Evolutionary conservation across 164 flowering plant species (phyloP), one percentile per base, ranked within the genome.

Genomic region (Sextonia rubra): DNA sequence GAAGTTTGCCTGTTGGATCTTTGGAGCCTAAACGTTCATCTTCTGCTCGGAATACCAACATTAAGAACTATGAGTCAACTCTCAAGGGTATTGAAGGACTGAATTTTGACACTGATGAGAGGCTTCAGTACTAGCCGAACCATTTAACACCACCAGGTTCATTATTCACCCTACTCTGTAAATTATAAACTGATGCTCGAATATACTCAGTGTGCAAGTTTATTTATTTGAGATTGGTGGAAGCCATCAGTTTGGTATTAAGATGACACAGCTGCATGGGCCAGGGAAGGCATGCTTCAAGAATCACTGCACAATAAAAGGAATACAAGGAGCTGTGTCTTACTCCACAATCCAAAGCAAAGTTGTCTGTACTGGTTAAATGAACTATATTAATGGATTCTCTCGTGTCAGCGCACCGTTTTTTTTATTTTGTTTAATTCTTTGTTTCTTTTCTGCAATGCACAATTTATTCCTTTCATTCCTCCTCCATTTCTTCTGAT

Each of bases 81-180:
- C 87, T 92, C 26, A 92, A 84, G 80, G 97, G 97, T 25, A 89
- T 94, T 11, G 95, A 92, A 79, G 66, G 81, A 64, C 84, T 94
- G 74, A 85, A 81, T 64, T 86, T 92, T 73, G 92, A 89, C 64
- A 83, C 73, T 68, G 92, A 88, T 47, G 93, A 92, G 78, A 86
- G 89, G 82, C 79, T 81, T 72, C 90, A 76, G 62, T 85, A 82
- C 65, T 87, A 75, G 70, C 27, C 30, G 68, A 15, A 23, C 32
- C 4, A 12, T 18, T 17, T 14, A 11, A 32, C 20, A 27, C 67
- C 8, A 7, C 75, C 47, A 26, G 20, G 30, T 64, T 64, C 30
- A 58, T 64, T 29, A 14, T 30, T 44, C 64, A 27, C 68, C 17
- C 66, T 18, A n/a, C 24, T 68, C 58, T 81, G 83, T 78, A 81